Conservation (phyloP, 2,329 filamentous ascomycete species). For the Hyphodiscus sp. region DNA sequence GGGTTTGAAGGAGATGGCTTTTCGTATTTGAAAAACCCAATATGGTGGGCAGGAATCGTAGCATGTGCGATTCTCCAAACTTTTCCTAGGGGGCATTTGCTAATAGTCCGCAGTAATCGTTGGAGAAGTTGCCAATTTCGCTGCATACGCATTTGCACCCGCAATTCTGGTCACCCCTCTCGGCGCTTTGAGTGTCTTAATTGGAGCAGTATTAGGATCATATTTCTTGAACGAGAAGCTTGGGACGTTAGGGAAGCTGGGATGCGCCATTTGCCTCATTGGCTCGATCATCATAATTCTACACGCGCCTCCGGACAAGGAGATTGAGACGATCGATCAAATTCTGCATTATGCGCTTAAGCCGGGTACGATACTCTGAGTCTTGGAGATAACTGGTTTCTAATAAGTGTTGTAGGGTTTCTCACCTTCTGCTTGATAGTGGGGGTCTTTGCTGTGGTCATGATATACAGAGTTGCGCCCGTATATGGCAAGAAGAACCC, state of each 20-base stretch:
- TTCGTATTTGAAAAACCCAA: constrained; percentile 86
- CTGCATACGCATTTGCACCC: constrained; percentile 94
- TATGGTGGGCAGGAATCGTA: constrained; percentile 94
- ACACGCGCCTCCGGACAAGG: constrained; percentile 89
- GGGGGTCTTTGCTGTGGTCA: constrained; percentile 75
- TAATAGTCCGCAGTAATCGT: constrained; percentile 61
- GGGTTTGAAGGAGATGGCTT: constrained; percentile 97
- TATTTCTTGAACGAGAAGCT: constrained; percentile 90
- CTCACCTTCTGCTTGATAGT: constrained; percentile 79
- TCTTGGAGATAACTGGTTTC: background rate
- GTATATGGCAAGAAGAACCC: constrained; percentile 91
- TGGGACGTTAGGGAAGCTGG: constrained; percentile 85
- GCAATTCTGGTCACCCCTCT: constrained; percentile 97
- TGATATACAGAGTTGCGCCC: constrained; percentile 95
- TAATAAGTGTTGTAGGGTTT: constrained; percentile 56
- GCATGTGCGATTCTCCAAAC: constrained; percentile 57
- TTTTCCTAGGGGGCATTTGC: constrained; percentile 15
- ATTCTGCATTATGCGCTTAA: constrained; percentile 86
- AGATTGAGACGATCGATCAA: constrained; percentile 85
- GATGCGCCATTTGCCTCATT: constrained; percentile 92
- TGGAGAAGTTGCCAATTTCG: constrained; percentile 95
- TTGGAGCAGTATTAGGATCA: constrained; percentile 88
- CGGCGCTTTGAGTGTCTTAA: constrained; percentile 87
- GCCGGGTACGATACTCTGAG: constrained; percentile 56
- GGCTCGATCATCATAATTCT: constrained; percentile 96